Conservation (phyloP, 768 basidiomycete species). For the Mycena alexandri region DNA sequence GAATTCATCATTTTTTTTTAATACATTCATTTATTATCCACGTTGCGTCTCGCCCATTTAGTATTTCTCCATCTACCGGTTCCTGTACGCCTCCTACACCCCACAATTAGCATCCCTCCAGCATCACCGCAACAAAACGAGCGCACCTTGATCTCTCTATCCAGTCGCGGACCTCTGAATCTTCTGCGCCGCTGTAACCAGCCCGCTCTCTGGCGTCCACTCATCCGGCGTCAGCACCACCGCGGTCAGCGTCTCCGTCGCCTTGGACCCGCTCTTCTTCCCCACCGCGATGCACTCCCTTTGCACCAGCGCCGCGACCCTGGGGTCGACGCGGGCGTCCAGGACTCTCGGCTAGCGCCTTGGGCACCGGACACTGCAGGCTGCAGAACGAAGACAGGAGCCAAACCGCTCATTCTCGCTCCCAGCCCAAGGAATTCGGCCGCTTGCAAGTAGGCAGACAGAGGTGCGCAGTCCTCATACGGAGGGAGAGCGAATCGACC, state of each 20-base stretch:
- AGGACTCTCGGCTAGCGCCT: too few species aligned
- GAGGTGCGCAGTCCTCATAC: too few species aligned
- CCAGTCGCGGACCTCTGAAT: slow-evolving; percentile 81
- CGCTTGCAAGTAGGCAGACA: too few species aligned
- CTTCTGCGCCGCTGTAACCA: slow-evolving; percentile 94
- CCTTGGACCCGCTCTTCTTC: slow-evolving; percentile 89
- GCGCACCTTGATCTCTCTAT: slow-evolving; percentile 71
- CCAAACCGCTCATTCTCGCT: too few species aligned
- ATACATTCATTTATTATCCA: neutral
- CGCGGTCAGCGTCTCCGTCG: slow-evolving; percentile 80
- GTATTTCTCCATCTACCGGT: slow-evolving; percentile 37
- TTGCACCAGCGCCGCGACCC: slow-evolving; percentile 72
- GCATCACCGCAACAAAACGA: neutral
- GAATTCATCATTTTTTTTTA: neutral
- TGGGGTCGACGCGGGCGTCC: slow-evolving; percentile 46
- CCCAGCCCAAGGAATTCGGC: too few species aligned
- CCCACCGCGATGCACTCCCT: slow-evolving; percentile 84
- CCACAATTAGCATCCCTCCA: slow-evolving; percentile 2
- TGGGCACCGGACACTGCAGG: too few species aligned
- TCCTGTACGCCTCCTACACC: slow-evolving; percentile 50
- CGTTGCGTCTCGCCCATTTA: too few species aligned
- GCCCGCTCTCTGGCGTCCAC: slow-evolving; percentile 92
- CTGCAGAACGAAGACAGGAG: too few species aligned
- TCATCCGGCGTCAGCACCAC: slow-evolving; percentile 87
- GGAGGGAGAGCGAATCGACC: too few species aligned